These are phyloP conservation scores for Chenopodium suecicum DNA, from an alignment of 148 eudicot genomes.

Conservation along the genomic window DNA sequence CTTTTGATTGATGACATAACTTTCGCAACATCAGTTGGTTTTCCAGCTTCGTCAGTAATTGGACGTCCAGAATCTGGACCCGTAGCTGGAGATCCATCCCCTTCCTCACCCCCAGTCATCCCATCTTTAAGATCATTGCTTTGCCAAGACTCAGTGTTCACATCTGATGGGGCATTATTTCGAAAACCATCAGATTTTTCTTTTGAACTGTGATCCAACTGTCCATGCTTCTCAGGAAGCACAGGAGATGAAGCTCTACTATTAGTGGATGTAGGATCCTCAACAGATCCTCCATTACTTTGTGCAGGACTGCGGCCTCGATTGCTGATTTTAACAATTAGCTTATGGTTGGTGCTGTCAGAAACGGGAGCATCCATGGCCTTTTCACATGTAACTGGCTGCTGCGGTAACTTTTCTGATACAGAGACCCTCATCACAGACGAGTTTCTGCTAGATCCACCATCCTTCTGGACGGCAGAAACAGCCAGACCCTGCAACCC, in stretches of 20 bases:
- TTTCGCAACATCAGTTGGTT: conserved; percentile 31
- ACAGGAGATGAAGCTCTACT: conserved; percentile 61
- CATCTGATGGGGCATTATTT: no score
- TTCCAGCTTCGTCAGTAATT: conserved; percentile 31
- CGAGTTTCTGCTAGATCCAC: conserved; percentile 27
- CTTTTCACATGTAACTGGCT: neutral
- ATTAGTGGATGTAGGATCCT: conserved; percentile 47
- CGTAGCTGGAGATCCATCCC: conserved; percentile 25
- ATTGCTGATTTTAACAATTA: conserved; percentile 77
- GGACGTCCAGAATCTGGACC: conserved; percentile 25
- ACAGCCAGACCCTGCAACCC: conserved; percentile 14
- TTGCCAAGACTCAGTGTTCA: conserved; percentile 16
- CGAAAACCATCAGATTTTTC: no score
- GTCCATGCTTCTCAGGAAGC: conserved; percentile 49
- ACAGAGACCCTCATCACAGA: conserved; percentile 33
- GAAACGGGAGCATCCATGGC: conserved; percentile 39
- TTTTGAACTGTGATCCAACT: conserved; percentile 21
- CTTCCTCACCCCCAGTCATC: conserved; percentile 33
- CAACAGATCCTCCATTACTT: conserved; percentile 42
- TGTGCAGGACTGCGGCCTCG: conserved; percentile 62
- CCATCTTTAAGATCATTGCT: conserved; percentile 28
- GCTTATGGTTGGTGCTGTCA: conserved; percentile 52
- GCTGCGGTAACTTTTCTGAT: conserved; percentile 44
- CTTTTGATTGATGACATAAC: conserved; percentile 26
- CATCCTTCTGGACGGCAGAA: conserved; percentile 25